A percentile compares a stretch with the other conserved stretches of the same genome.
These are phyloP conservation scores for Phoenix roebelenii DNA, from an alignment of 176 grass and related monocot genomes.

Conservation along the genomic window DNA sequence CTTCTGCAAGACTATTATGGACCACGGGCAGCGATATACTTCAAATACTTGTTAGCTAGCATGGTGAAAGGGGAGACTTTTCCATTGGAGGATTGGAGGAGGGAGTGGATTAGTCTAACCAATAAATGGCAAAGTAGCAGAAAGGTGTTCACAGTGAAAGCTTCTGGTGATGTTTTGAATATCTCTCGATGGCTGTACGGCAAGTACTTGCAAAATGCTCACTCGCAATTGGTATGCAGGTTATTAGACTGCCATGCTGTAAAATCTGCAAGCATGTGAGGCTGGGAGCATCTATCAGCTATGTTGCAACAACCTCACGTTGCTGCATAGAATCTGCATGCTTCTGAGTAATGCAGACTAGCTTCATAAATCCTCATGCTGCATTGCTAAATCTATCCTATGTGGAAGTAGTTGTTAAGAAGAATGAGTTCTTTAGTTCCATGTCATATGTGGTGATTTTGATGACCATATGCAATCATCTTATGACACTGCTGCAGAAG, in stretches of 20 bases:
- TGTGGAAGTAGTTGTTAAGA: no score
- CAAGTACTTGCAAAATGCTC: constrained; percentile 29
- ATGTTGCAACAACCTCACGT: no score
- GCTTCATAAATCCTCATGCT: no score
- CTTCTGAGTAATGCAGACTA: no score
- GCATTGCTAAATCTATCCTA: no score
- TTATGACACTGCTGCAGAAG: no score
- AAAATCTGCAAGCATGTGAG: constrained; percentile 19
- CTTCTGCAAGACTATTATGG: constrained; percentile 61
- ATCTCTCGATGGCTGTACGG: constrained; percentile 38
- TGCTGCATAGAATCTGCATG: no score
- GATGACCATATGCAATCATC: no score
- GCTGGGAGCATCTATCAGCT: not conserved
- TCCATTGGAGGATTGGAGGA: constrained; percentile 52
- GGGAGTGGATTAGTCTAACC: constrained; percentile 67
- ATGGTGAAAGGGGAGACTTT: constrained; percentile 44
- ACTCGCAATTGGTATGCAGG: not conserved
- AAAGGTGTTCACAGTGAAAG: constrained; percentile 33
- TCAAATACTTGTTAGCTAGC: constrained; percentile 50
- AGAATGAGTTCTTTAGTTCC: no score
- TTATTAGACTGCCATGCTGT: not conserved
- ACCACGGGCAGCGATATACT: constrained; percentile 63
- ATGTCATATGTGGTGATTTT: no score
- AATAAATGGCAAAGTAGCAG: constrained; percentile 64
- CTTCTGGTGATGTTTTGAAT: constrained; percentile 44